Conservation (phyloP, 371 early-diverging fungal genomes). For the Mortierella sp. region DNA sequence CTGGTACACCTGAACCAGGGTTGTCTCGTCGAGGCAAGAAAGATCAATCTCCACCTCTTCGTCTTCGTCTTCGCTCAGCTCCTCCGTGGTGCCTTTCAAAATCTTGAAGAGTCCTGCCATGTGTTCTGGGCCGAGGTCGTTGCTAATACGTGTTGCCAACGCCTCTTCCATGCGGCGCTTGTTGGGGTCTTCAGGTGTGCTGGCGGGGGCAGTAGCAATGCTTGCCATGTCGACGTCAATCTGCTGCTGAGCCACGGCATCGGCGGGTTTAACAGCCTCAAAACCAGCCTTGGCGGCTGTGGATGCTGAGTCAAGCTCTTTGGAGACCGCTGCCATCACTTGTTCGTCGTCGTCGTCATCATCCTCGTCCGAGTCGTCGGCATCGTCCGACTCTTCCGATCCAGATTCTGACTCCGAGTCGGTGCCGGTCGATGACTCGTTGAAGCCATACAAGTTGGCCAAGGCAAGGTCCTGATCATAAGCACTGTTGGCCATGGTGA, state of each 20-base stretch:
- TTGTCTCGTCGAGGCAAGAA: conserved; percentile 39
- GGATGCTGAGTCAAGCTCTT: no score
- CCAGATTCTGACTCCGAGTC: conserved; percentile 14
- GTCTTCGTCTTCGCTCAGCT: conserved; percentile 23
- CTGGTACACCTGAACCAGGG: conserved; percentile 45
- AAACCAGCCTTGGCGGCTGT: no score
- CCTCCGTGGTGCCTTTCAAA: conserved; percentile 20
- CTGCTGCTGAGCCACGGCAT: no score
- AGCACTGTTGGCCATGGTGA: conserved; percentile 14
- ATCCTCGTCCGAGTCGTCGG: conserved; percentile 15
- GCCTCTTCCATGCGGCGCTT: conserved; percentile 53
- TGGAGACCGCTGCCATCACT: no score
- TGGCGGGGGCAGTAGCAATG: not conserved
- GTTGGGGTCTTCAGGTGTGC: conserved; percentile 35
- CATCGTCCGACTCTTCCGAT: conserved; percentile 15
- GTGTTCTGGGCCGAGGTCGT: conserved; percentile 46
- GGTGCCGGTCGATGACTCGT: conserved; percentile 9
- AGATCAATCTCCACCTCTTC: conserved; percentile 50
- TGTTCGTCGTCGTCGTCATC: conserved; percentile 9
- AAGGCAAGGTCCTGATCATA: conserved; percentile 38
- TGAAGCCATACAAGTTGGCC: conserved; percentile 46
- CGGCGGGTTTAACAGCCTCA: no score
- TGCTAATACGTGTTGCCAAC: conserved; percentile 37
- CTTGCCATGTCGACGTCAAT: not conserved
- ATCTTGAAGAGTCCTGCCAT: conserved; percentile 44